Evolutionary conservation across 306 rosid genomes (phyloP).

Genomic region (Mimosa bimucronata): DNA sequence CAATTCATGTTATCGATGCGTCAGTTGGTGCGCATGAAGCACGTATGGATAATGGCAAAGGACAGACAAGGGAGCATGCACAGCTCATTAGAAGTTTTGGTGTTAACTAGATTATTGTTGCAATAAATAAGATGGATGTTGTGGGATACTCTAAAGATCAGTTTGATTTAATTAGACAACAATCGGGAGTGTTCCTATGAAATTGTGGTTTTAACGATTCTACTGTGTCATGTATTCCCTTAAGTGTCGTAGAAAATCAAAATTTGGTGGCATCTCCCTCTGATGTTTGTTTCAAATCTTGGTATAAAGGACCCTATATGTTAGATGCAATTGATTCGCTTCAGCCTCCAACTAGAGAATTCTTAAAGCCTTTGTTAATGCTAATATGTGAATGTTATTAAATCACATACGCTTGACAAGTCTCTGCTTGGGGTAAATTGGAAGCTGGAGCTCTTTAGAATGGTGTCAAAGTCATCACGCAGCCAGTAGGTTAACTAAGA

Average conservation of each 20-base stretch:
- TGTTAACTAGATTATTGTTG: slow-evolving; percentile 90
- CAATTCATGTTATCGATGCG: slow-evolving; percentile 89
- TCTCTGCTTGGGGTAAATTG: slow-evolving; percentile 90
- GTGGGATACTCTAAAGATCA: slow-evolving; percentile 81
- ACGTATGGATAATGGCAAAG: slow-evolving; percentile 83
- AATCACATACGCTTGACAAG: slow-evolving; percentile 66
- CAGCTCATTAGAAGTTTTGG: slow-evolving; percentile 97
- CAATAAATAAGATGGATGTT: slow-evolving; percentile 92
- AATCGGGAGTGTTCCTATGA: slow-evolving; percentile 76
- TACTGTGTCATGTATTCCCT: slow-evolving; percentile 77
- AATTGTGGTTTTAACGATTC: slow-evolving; percentile 86
- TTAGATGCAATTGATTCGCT: slow-evolving; percentile 91
- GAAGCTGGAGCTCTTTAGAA: slow-evolving; percentile 94
- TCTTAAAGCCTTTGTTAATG: slow-evolving; percentile 84
- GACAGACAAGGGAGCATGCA: slow-evolving; percentile 94
- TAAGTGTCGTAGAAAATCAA: slow-evolving; percentile 93
- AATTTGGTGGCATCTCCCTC: slow-evolving; percentile 89
- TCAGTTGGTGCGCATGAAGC: slow-evolving; percentile 91
- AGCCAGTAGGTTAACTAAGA: too few species aligned
- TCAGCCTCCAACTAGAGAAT: slow-evolving; percentile 85
- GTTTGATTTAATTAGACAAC: slow-evolving; percentile 77
- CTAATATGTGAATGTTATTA: slow-evolving; percentile 90
- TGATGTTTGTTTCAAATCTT: slow-evolving; percentile 60
- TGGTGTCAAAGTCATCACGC: too few species aligned
- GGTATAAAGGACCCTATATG: slow-evolving; percentile 82